Evolutionary conservation across 1,284 basidiomycete genomes (phyloP), one percentile per base, ranked within the genome.

Genomic region (Cerrena zonata): DNA sequence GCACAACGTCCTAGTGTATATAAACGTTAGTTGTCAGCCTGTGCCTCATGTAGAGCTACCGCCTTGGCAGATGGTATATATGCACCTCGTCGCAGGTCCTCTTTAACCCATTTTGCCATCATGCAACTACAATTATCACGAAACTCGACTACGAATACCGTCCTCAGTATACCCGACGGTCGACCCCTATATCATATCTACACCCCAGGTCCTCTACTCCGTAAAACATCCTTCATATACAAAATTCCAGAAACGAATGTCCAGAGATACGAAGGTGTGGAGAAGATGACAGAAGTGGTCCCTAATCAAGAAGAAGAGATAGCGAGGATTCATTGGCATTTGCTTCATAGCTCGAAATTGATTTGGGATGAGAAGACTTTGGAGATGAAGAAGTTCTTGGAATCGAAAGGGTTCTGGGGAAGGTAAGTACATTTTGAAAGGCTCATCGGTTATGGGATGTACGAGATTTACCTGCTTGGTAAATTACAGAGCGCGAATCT

Each of bases 251-350:
- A 19, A 13, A 27, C 37, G 18, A 15, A n/a, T 25, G 47, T 19
- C 26, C 23, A 40, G 4, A 24, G 23, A 36, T 40, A 21, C 39
- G 21, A 40, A 18, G 37, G 23, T 15, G 13, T 18, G 4, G 19
- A 38, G 18, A 37, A 47, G 26, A 13, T 23, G 45, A 47, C 5
- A 36, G 47, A 48, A 2, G 12, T 15, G 19, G 47, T 18, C 23
- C 24, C 38, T 11, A 22, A 19, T 5, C 19, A 10, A 3, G 37
- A 42, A 15, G 47, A 40, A 25, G 47, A 48, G 36, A 39, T 41
- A 4, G 37, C 47, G 4, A 48, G 47, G 26, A 39, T 48, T 15
- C 4, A 48, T 25, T 48, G 47, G 47, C 47, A 41, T 25, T 41
- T 22, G 21, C 11, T 48, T 15, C 10, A 4, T 12, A 48, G 47